Conservation (phyloP, 2,329 filamentous ascomycete species). For the Penicillium polonicum region DNA sequence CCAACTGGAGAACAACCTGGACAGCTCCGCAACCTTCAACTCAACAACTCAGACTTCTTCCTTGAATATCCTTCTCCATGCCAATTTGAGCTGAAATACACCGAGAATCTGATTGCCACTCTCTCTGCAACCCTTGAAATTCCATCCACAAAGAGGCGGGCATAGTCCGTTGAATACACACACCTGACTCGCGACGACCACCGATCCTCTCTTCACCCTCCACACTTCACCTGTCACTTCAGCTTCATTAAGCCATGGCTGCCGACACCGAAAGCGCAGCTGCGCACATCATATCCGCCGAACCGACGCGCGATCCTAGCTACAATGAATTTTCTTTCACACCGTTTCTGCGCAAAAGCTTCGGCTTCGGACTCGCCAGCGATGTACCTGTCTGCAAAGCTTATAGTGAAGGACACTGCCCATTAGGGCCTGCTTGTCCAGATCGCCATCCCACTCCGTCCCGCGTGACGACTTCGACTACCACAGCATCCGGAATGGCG, state of each 20-base stretch:
- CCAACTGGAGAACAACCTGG: background rate
- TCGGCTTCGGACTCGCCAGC: conserved; percentile 78
- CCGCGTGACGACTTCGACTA: conserved; percentile 44
- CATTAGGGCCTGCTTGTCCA: conserved; percentile 76
- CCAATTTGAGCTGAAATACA: background rate
- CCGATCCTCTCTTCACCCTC: background rate
- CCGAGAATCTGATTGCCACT: background rate
- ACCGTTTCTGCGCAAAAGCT: conserved; percentile 77
- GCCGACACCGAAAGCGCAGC: conserved; percentile 36
- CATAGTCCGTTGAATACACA: background rate
- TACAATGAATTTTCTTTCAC: conserved; percentile 77
- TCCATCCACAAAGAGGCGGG: background rate
- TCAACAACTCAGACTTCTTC: background rate
- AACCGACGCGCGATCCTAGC: conserved; percentile 36
- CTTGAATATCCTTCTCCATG: background rate
- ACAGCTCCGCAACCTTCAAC: conserved; percentile 8
- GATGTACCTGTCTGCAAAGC: conserved; percentile 81
- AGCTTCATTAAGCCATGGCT: conserved; percentile 27
- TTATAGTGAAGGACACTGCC: conserved; percentile 82
- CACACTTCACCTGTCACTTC: background rate
- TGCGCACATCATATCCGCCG: conserved; percentile 37
- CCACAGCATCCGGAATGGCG: conserved; percentile 43
- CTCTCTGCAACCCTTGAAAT: background rate
- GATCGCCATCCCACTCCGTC: conserved; percentile 69
- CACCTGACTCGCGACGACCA: background rate